Evolutionary conservation across 1,284 basidiomycete genomes (phyloP), one percentile per base, ranked within the genome.

Genomic region (Entoloma clypeatum): DNA sequence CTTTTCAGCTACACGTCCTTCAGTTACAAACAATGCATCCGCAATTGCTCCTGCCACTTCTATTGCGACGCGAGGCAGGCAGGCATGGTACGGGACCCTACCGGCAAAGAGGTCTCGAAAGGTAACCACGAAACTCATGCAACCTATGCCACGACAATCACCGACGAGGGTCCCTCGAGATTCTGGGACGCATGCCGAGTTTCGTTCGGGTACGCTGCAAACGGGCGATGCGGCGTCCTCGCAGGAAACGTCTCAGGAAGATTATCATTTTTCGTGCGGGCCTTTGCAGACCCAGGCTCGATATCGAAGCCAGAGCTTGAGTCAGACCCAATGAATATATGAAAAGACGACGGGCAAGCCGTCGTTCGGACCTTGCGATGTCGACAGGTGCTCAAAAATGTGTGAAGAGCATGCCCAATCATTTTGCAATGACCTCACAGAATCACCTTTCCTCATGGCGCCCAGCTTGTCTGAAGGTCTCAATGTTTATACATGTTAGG

Each of bases 261-360:
- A n/a, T n/a, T n/a, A n/a, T n/a, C 52, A 52, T 8, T 34, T 40
- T n/a, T 55, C 54, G 13, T 62, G 61, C 36, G 55, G 63, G 14
- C 62, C 53, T 24, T 41, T 74, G 29, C 71, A 69, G 49, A 74
- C 74, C 3, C 77, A 79, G 50, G 73, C 75, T 22, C 71, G 69
- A 7, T 78, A 77, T 47, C 55, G 60, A 26, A 76, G 74, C 45
- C 74, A 72, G 49, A 57, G 41, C 36, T 49, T 45, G 16, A 58
- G 53, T 21, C 56, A 54, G 24, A 49, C 16, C 44, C n/a, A n/a
- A n/a, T n/a, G n/a, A n/a, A n/a, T n/a, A 23, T 41, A 24, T 13
- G 19, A 17, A 17, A 33, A 17, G 21, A 7, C 21, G 39, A 8
- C 13, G 6, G n/a, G 38, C n/a, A n/a, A n/a, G n/a, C n/a, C n/a